Evolutionary conservation across 1,284 basidiomycete genomes (phyloP).

Genomic region (Leucoagaricus sp.): DNA sequence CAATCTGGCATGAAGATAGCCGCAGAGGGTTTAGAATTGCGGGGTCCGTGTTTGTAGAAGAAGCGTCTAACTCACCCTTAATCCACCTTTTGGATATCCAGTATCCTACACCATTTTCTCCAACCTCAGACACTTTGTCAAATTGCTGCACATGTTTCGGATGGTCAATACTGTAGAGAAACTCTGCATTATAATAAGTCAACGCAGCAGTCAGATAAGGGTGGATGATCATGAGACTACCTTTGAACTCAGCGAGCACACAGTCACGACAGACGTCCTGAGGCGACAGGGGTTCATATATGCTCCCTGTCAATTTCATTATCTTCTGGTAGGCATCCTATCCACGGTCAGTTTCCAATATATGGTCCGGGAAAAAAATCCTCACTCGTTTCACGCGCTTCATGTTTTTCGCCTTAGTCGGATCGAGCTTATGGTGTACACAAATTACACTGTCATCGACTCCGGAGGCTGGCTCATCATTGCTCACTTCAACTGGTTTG

Average conservation of each 20-base stretch:
- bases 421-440: slow-evolving; percentile 58
- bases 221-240: slow-evolving; percentile 33
- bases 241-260: slow-evolving; percentile 57
- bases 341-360: slow-evolving; percentile 8
- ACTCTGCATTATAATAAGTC: slow-evolving; percentile 45
- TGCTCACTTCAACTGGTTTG: neutral
- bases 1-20: slow-evolving; percentile 57
- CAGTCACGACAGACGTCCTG: slow-evolving; percentile 65
- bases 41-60: too few species aligned
- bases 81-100: slow-evolving; percentile 82
- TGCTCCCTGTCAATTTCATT: slow-evolving; percentile 42
- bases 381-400: slow-evolving; percentile 61
- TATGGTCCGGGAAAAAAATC: slow-evolving; percentile 10
- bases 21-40: too few species aligned
- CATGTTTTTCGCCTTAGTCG: slow-evolving; percentile 56
- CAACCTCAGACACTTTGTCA: slow-evolving; percentile 48
- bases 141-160: slow-evolving; percentile 58
- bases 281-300: slow-evolving; percentile 45
- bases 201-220: neutral
- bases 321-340: slow-evolving; percentile 56
- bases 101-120: slow-evolving; percentile 48
- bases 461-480: slow-evolving; percentile 13
- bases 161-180: slow-evolving; percentile 67
- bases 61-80: slow-evolving; percentile 69
- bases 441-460: slow-evolving; percentile 53